Conservation (phyloP, 2,329 filamentous ascomycete genomes). For the Parascedosporium putredinis region DNA sequence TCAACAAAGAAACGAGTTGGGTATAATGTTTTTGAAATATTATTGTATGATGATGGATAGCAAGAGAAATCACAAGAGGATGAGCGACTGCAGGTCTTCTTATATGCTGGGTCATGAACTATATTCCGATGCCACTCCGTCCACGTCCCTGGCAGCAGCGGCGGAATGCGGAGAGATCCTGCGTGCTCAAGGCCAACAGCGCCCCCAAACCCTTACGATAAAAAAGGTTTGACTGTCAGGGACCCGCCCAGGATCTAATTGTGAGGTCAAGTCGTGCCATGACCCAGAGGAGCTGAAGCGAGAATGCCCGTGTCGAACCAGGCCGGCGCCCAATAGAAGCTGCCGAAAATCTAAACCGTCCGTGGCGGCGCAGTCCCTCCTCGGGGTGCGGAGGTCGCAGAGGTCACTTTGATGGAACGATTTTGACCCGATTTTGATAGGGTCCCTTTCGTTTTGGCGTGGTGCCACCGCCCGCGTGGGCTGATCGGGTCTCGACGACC, state of each 20-base stretch:
- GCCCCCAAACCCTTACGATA: background rate
- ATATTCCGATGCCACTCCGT: background rate
- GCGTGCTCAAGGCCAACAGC: background rate
- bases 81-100: background rate
- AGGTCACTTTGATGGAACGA: slow-evolving; percentile 1
- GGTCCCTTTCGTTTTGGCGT: background rate
- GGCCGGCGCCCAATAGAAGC: slow-evolving; percentile 1
- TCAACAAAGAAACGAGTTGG: background rate
- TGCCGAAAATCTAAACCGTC: background rate
- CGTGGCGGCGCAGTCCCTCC: background rate
- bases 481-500: background rate
- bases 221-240: background rate
- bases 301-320: background rate
- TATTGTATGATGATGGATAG: slow-evolving; percentile 2
- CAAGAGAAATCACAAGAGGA: background rate
- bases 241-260: background rate
- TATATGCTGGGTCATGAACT: background rate
- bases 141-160: background rate
- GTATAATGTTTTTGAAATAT: background rate
- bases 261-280: slow-evolving; percentile 2
- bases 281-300: background rate
- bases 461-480: slow-evolving; percentile 1
- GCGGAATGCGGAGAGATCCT: background rate
- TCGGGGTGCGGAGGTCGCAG: background rate
- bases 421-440: slow-evolving; percentile 1